These are phyloP conservation scores for Fomes fomentarius DNA, from an alignment of 1,284 basidiomycete genomes.

Conservation along the genomic window DNA sequence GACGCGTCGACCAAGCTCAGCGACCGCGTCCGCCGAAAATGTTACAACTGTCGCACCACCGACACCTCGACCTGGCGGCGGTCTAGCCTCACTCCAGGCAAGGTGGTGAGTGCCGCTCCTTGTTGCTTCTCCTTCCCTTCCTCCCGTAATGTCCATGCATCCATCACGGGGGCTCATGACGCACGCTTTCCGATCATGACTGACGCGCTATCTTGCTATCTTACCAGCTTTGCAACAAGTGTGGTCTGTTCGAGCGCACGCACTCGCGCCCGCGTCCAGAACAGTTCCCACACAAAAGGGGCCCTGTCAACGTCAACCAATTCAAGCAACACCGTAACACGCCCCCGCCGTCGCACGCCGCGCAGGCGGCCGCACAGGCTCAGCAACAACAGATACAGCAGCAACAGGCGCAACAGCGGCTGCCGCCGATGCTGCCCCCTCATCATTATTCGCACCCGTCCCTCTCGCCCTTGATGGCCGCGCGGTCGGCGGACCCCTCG, in stretches of 20 bases:
- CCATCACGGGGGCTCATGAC: background rate
- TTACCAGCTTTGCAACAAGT: slow-evolving; percentile 81
- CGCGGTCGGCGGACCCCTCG: slow-evolving; percentile 24
- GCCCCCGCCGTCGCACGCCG: slow-evolving; percentile 38
- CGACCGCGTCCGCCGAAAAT: slow-evolving; percentile 71
- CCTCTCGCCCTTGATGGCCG: slow-evolving; percentile 45
- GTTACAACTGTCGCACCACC: slow-evolving; percentile 84
- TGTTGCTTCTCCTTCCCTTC: background rate
- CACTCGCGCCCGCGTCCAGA: slow-evolving; percentile 79
- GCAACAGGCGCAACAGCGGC: slow-evolving; percentile 8
- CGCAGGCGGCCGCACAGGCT: background rate
- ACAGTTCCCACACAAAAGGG: slow-evolving; percentile 80
- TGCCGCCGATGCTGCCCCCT: slow-evolving; percentile 38
- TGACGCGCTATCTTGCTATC: background rate
- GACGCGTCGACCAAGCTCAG: slow-evolving; percentile 78
- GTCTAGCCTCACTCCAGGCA: slow-evolving; percentile 75
- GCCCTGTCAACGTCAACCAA: slow-evolving; percentile 49
- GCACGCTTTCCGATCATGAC: too few species aligned
- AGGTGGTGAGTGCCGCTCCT: slow-evolving; percentile 61
- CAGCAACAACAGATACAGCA: slow-evolving; percentile 7
- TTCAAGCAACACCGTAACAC: slow-evolving; percentile 33
- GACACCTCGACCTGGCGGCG: slow-evolving; percentile 83
- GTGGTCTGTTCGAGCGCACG: slow-evolving; percentile 81
- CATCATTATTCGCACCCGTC: slow-evolving; percentile 53
- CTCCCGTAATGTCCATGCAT: background rate